Base-by-base conservation (phyloP, 1,284 basidiomycete genomes). In the Cryptococcus sp. region DNA sequence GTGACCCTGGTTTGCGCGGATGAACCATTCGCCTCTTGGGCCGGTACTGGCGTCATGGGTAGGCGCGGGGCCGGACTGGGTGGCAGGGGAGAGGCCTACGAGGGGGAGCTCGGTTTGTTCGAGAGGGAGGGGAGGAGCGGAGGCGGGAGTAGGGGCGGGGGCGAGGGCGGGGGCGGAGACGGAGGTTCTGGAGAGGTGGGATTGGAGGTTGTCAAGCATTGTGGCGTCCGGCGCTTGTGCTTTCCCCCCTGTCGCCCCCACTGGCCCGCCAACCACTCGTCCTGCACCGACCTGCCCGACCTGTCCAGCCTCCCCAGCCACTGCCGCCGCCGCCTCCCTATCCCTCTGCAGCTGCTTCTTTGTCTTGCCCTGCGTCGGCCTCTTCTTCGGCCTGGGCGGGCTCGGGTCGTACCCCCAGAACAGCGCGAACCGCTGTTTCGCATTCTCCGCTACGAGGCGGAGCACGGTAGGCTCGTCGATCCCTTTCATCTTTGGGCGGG, bases 1-100 rank as follows among this genome's bases (percentile, higher is more conserved):
- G 78, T 98, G 95, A 0, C 95, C 96, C 77, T 98, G 95, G 60
- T 91, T 91, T 0, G 95, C 95, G 47, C 91, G 82, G 64, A 97
- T 93, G 85, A 87, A 93, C 84, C 87, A 89, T 20, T 82, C 75
- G 13, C 64, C 70, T 43, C 50, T 40, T 21, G 38, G 50, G 35
- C 42, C 21, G 46, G 21, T 18, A 20, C 23, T 9, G 20, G 5
- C 28, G 5, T 21, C 38, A 15, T 18, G 20, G 12, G 42, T 44
- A 12, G 42, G 23, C n/a, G 42, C 2, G 12, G 28, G 28, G 4
- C 9, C 33, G 21, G 20, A 13, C 13, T 20, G 16, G 37, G 12
- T 35, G 8, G 60, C 53, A 2, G n/a, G 16, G 1, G 67, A 59
- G 8, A 72, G 50, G 13, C 47, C 40, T 39, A 70, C 58, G 11